These are phyloP conservation scores for Epichloe glyceriae DNA, from an alignment of 2,329 filamentous ascomycete species.

Conservation along the genomic window DNA sequence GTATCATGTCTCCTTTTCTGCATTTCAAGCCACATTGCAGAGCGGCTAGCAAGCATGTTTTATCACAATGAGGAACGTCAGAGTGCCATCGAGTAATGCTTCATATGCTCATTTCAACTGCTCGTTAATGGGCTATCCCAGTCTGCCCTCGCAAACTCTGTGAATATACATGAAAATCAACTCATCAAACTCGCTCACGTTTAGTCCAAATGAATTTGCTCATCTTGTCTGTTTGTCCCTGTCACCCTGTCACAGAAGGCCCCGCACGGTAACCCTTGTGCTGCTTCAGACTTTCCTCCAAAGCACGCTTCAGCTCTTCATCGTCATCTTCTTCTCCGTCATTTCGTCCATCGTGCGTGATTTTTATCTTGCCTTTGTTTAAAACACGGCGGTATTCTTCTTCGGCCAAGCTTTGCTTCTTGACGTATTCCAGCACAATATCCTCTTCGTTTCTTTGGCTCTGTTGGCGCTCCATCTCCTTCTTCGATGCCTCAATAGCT, in stretches of 20 bases:
- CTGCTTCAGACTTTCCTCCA: constrained; percentile 41
- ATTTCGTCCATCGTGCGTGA: constrained; percentile 12
- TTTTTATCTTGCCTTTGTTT: constrained; percentile 22
- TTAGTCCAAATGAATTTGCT: not conserved
- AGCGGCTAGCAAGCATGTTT: too few species aligned
- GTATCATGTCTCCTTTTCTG: too few species aligned
- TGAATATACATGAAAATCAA: not conserved
- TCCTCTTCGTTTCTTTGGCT: constrained; percentile 50
- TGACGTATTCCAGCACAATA: constrained; percentile 62
- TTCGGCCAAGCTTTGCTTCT: constrained; percentile 63
- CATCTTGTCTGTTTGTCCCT: not conserved
- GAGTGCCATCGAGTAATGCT: too few species aligned
- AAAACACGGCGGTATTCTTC: constrained; percentile 34
- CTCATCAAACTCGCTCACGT: not conserved
- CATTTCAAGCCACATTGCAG: too few species aligned
- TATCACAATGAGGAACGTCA: too few species aligned
- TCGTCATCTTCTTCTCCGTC: constrained; percentile 27
- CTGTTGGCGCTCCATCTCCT: constrained; percentile 28
- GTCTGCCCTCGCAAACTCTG: not conserved
- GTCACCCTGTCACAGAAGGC: constrained; percentile 8
- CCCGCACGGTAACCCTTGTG: constrained; percentile 17
- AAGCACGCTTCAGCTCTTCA: constrained; percentile 40
- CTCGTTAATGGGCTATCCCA: not conserved
- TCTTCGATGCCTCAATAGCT: constrained; percentile 31
- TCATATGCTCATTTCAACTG: too few species aligned